Conservation (phyloP, 495 filamentous ascomycete genomes). For the Penicillium alfredii region DNA sequence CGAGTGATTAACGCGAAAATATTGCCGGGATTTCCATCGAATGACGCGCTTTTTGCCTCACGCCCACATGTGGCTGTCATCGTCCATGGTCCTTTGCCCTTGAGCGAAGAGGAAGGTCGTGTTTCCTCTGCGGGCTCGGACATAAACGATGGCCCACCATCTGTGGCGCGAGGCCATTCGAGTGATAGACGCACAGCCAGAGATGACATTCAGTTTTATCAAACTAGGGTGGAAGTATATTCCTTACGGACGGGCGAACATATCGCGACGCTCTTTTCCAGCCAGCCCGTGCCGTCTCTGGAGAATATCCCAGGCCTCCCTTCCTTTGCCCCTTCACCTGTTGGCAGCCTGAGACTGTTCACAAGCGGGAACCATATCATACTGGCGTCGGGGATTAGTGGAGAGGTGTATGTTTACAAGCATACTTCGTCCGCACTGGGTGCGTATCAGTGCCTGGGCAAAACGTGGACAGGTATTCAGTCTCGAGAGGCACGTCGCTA, state of each 20-base stretch:
- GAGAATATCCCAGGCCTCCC: conserved; percentile 38
- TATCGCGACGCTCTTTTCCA: conserved; percentile 62
- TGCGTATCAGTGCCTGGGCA: conserved; percentile 73
- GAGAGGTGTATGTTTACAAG: conserved; percentile 75
- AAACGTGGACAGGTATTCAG: conserved; percentile 80
- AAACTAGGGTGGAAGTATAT: conserved; percentile 81
- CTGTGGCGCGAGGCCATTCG: conserved; percentile 18
- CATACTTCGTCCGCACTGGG: conserved; percentile 37
- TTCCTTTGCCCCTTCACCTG: conserved; percentile 52
- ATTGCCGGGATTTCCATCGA: conserved; percentile 49
- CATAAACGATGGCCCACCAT: conserved; percentile 30
- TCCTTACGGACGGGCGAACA: conserved; percentile 64
- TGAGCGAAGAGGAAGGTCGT: conserved; percentile 31
- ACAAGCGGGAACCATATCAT: conserved; percentile 61
- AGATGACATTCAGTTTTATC: conserved; percentile 53
- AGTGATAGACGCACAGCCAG: conserved; percentile 22
- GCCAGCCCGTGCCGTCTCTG: conserved; percentile 40
- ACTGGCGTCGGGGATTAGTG: conserved; percentile 72
- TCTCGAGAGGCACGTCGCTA: conserved; percentile 41
- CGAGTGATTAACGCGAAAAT: conserved; percentile 78
- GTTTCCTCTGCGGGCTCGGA: conserved; percentile 35
- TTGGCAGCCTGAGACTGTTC: conserved; percentile 65
- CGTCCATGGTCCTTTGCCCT: conserved; percentile 62
- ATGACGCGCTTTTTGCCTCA: conserved; percentile 34
- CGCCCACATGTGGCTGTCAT: conserved; percentile 68